phyloP scores from a whole-genome alignment of 139 green algal species.

The Micractinium sp. region DNA sequence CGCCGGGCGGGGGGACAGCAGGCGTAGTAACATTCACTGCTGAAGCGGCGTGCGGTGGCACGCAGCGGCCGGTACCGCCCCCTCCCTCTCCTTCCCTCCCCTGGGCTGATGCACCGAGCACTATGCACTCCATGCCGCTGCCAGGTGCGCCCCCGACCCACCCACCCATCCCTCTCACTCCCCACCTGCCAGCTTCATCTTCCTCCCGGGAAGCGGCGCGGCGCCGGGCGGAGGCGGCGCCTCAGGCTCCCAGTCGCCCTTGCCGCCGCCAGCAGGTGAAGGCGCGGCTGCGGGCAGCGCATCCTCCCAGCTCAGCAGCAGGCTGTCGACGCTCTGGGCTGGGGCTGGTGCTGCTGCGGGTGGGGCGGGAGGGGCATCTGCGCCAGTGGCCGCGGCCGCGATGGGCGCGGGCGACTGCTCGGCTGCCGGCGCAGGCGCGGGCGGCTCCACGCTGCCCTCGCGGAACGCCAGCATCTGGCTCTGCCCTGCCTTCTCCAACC shows the following conservation, averaged over 20 bases:
- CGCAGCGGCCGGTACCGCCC: not conserved
- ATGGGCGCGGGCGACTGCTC: not conserved
- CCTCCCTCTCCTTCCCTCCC: too few relatives aligned
- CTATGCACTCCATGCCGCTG: not conserved
- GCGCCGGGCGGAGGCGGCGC: not conserved
- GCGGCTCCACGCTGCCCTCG: not conserved
- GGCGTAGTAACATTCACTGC: not conserved
- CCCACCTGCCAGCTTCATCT: constrained; percentile 3
- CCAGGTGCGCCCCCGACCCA: not conserved
- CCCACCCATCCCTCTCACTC: not conserved
- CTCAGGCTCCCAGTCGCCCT: not conserved
- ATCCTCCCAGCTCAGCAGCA: constrained; percentile 21
- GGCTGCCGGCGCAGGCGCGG: not conserved
- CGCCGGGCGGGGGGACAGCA: too few relatives aligned
- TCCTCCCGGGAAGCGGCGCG: not conserved
- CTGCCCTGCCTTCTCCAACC: constrained; percentile 14
- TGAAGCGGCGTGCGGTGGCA: not conserved
- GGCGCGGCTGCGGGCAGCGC: too few relatives aligned
- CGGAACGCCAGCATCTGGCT: constrained; percentile 14
- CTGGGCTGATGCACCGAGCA: not conserved
- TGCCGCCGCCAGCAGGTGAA: not conserved
- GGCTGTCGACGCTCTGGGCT: not conserved
- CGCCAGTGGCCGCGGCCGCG: not conserved
- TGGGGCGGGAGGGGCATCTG: not conserved
- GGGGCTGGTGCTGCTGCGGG: not conserved